Base-by-base conservation (phyloP, 352 stramenopile species). In the Phytophthora vignae region DNA sequence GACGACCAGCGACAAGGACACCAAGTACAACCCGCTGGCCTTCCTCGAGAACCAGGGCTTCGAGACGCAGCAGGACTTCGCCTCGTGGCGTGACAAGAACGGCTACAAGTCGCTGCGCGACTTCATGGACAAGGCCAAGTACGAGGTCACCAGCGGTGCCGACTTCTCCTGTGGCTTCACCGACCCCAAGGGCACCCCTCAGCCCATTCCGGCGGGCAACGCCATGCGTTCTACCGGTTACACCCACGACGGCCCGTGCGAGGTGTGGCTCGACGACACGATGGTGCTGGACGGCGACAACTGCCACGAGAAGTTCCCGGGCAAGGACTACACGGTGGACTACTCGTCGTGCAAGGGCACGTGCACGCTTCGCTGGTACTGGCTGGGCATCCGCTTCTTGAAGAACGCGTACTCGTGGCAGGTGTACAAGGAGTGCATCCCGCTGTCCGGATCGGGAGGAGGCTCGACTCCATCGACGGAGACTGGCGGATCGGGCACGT, bases 381-480 rank as follows among this genome's bases (percentile, higher is more conserved):
- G 64, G 68, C 29, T 74, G 46, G 76, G 73, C 1, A 36, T 81
- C 0, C 78, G 78, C 1, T 79, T 75, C 63, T 31, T 83, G 8
- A 77, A 87, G 42, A 76, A 78, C 14, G 5, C 53, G 49, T 81
- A 81, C 68, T 90, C 79, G 67, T 90, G 82, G 82, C 79, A 90
- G 44, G 73, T 90, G 38, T 90, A 90, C 75, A 90, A 90, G 78
- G 76, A 60, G 4, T 85, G 79, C 55, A 73, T 81, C 11, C 72
- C 59, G 9, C 17, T 79, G 31, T 48, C 67, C 6, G 44, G 74
- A 12, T 64, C 66, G 53, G 67, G 66, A 17, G 38, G 15, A 67
- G 7, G 78, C 1, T 36, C 48, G 17, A 53, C 60, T 1, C 60
- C 60, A 2, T 31, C 60, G n/a, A 60, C 36, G 14, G 42, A 21